phyloP scores from a whole-genome alignment of 768 basidiomycete species.

The Leccinum olivaceopallidum region DNA sequence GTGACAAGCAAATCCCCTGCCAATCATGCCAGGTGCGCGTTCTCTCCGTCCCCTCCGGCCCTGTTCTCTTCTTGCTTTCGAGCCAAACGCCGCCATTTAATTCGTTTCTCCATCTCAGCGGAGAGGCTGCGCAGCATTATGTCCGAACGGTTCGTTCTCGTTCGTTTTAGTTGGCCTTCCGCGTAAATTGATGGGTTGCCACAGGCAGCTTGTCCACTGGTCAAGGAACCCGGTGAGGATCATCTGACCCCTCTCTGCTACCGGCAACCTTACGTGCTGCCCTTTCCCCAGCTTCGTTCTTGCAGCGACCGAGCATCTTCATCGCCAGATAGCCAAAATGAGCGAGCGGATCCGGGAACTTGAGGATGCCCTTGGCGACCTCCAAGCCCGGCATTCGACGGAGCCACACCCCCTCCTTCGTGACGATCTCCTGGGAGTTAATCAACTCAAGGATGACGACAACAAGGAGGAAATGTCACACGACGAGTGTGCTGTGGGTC shows the following conservation, averaged over 20 bases:
- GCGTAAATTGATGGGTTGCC: conserved; percentile 2
- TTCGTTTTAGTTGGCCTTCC: conserved; percentile 5
- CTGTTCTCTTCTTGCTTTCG: neutral
- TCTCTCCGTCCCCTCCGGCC: neutral
- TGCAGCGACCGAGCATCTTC: conserved; percentile 66
- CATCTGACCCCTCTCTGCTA: neutral
- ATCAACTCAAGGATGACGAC: conserved; percentile 33
- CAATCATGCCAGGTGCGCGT: conserved; percentile 66
- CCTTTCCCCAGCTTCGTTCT: conserved; percentile 47
- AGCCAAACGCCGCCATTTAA: neutral
- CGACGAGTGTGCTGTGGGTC: conserved; percentile 22
- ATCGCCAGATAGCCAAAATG: conserved; percentile 54
- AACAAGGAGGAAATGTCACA: conserved; percentile 14
- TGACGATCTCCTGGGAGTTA: conserved; percentile 45
- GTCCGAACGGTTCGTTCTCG: conserved; percentile 62
- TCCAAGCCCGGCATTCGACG: conserved; percentile 51
- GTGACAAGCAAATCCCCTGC: conserved; percentile 80
- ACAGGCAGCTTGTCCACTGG: conserved; percentile 76
- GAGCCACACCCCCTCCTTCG: conserved; percentile 62
- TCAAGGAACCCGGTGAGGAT: conserved; percentile 63
- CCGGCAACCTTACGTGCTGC: conserved; percentile 12
- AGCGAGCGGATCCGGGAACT: conserved; percentile 55
- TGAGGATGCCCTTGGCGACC: conserved; percentile 56
- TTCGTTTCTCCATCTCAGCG: conserved; percentile 37
- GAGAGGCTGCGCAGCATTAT: conserved; percentile 67